Percentiles rank a stretch among this genome's conserved stretches.
phyloP scores from a whole-genome alignment of 345 rosid genomes.

The Firmiana major region DNA sequence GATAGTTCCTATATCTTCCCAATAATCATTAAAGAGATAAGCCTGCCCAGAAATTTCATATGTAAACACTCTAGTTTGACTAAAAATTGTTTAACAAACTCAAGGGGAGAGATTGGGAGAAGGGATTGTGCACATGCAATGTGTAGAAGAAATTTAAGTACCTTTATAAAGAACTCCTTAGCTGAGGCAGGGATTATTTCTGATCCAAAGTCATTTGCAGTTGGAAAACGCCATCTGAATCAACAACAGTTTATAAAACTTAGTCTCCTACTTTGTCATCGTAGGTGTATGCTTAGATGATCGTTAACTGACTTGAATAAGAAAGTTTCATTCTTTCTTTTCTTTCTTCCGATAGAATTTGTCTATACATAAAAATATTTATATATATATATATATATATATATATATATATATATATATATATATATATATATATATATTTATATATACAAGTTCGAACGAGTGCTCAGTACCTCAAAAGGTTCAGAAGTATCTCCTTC shows the following conservation, averaged over 20 bases:
- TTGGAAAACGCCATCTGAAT: conserved; percentile 94
- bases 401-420: too few relatives aligned
- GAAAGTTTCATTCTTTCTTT: background rate
- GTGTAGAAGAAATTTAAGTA: conserved; percentile 11
- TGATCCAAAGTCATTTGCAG: conserved; percentile 83
- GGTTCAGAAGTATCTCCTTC: conserved; percentile 89
- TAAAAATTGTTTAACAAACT: background rate
- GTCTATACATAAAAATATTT: background rate
- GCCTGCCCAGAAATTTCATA: conserved; percentile 53
- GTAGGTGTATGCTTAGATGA: background rate
- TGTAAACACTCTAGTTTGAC: background rate
- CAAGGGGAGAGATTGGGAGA: background rate
- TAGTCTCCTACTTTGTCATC: background rate
- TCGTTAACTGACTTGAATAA: background rate
- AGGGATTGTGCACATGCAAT: background rate
- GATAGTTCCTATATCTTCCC: conserved; percentile 98
- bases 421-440: too few relatives aligned
- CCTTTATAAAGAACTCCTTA: conserved; percentile 64
- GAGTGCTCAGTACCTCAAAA: conserved; percentile 57
- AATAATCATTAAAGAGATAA: conserved; percentile 86
- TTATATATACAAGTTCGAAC: conserved; percentile 2
- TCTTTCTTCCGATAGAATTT: background rate
- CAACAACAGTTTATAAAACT: conserved; percentile 4
- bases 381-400: too few relatives aligned
- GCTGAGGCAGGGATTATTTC: conserved; percentile 96